Evolutionary conservation across 306 rosid species (phyloP).

Genomic region (Ceratonia siliqua): DNA sequence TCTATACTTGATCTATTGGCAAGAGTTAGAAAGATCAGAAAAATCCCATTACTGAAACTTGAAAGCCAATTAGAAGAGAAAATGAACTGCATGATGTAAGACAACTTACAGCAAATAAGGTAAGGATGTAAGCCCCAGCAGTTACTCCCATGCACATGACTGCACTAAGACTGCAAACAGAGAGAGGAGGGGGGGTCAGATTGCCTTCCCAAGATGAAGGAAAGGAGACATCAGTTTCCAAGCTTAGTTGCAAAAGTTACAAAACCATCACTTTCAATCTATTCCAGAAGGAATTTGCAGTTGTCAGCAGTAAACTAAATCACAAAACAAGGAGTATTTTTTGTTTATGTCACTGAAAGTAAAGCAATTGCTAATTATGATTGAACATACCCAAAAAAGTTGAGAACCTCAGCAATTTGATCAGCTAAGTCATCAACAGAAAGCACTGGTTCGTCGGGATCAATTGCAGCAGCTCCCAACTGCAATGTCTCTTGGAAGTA

Average conservation of each 20-base stretch:
- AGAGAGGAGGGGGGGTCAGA: constrained; percentile 36
- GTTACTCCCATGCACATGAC: constrained; percentile 98
- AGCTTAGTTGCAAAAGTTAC: constrained; percentile 12
- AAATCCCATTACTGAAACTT: constrained; percentile 16
- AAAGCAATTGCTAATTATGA: constrained; percentile 10
- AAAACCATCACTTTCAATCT: constrained; percentile 29
- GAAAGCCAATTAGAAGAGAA: neutral
- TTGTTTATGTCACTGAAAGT: neutral
- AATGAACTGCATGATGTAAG: neutral
- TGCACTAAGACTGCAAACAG: constrained; percentile 63
- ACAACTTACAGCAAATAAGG: constrained; percentile 84
- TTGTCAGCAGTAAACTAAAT: constrained; percentile 20
- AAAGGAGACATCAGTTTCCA: constrained; percentile 14
- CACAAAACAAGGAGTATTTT: neutral
- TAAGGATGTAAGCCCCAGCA: constrained; percentile 93
- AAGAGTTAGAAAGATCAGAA: constrained; percentile 35
- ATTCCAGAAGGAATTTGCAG: constrained; percentile 17
- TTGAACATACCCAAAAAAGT: constrained; percentile 66
- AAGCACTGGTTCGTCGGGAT: constrained; percentile 60
- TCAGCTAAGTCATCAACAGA: constrained; percentile 93
- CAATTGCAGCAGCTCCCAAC: constrained; percentile 84
- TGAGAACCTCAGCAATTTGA: constrained; percentile 92
- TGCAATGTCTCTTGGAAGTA: constrained; percentile 77
- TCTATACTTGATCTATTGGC: constrained; percentile 81
- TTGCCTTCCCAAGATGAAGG: constrained; percentile 18